Percentiles rank a stretch among this genome's conserved stretches.
phyloP scores from a whole-genome alignment of 2,329 filamentous ascomycete genomes.

The Parastagonospora nodorum region DNA sequence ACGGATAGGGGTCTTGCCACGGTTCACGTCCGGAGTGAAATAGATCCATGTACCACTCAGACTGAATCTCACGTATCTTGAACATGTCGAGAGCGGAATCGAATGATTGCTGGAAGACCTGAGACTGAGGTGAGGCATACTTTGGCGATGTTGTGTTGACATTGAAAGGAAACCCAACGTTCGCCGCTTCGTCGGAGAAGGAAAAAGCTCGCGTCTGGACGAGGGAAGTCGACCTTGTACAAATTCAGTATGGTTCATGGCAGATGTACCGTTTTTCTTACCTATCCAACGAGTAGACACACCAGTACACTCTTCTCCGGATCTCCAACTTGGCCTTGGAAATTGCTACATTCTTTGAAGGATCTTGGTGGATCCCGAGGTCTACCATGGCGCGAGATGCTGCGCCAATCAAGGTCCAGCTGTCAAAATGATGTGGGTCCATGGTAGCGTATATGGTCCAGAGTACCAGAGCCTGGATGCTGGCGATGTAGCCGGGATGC shows the following conservation, averaged over 20 bases:
- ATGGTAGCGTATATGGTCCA: constrained; percentile 89
- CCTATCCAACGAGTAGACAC: constrained; percentile 88
- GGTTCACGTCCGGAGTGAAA: constrained; percentile 76
- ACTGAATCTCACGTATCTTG: constrained; percentile 82
- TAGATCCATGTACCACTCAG: constrained; percentile 85
- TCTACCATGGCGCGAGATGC: constrained; percentile 87
- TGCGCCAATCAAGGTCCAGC: constrained; percentile 91
- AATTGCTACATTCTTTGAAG: constrained; percentile 69
- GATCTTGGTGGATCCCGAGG: constrained; percentile 90
- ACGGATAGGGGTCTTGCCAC: constrained; percentile 70
- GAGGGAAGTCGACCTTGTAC: constrained; percentile 77
- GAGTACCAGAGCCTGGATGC: constrained; percentile 85
- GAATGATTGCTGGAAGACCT: constrained; percentile 61
- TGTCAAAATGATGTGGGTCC: constrained; percentile 89
- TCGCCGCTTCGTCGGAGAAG: constrained; percentile 86
- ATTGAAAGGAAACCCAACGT: constrained; percentile 74
- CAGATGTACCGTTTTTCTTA: constrained; percentile 39
- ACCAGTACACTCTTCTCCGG: constrained; percentile 84
- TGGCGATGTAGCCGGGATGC: constrained; percentile 79
- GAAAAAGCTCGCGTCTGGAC: constrained; percentile 87
- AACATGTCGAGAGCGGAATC: constrained; percentile 79
- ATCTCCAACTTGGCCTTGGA: constrained; percentile 75
- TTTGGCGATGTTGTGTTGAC: constrained; percentile 42
- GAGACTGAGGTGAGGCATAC: constrained; percentile 54
- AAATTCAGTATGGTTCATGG: constrained; percentile 16